Conservation (phyloP, 441 rosid species). For the Adansonia madagascariensis region DNA sequence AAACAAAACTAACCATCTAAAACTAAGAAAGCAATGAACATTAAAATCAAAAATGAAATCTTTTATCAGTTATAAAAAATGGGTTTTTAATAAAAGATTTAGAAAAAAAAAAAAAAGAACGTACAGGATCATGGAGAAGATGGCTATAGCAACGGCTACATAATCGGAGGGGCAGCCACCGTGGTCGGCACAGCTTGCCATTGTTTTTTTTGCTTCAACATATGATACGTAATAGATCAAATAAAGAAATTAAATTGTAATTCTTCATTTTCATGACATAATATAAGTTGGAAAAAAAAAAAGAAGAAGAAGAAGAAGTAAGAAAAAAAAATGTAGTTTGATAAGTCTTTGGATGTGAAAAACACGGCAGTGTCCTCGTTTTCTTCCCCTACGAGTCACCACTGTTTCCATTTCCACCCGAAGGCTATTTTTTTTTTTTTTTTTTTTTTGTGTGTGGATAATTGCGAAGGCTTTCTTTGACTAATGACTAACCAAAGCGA, state of each 20-base stretch:
- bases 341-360: constrained; percentile 13
- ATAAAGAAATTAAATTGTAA: no score
- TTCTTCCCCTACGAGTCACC: neutral
- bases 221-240: no score
- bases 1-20: constrained; percentile 11
- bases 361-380: constrained; percentile 1
- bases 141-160: constrained; percentile 63
- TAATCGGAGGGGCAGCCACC: constrained; percentile 93
- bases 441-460: no score
- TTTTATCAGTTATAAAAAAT: neutral
- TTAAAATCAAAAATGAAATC: neutral
- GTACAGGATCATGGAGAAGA: constrained; percentile 60
- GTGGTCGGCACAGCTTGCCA: constrained; percentile 55
- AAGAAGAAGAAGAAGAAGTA: no score
- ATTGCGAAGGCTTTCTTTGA: neutral
- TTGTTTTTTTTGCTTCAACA: constrained; percentile 9
- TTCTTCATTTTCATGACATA: no score
- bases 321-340: neutral
- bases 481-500: neutral
- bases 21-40: no score
- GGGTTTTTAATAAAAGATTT: constrained; percentile 6
- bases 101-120: neutral
- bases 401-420: constrained; percentile 17
- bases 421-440: no score
- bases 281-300: no score